phyloP scores from a whole-genome alignment of 164 flowering plant species.

The Piper betle region DNA sequence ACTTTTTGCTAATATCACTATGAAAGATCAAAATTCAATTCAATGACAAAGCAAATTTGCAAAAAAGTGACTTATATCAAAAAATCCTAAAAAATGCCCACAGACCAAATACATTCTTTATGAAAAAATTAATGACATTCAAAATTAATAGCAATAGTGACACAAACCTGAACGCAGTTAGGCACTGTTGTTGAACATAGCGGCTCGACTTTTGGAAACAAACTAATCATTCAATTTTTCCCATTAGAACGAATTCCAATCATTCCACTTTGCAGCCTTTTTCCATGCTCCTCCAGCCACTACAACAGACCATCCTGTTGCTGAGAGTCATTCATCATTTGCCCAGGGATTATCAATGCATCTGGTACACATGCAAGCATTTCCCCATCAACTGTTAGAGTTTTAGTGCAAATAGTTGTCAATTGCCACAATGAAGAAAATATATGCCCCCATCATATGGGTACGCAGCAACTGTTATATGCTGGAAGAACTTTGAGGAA shows the following conservation, averaged over 20 bases:
- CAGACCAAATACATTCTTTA: too few species aligned
- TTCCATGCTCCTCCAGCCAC: constrained; percentile 88
- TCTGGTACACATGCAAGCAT: constrained; percentile 81
- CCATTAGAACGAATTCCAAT: constrained; percentile 37
- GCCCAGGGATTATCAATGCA: constrained; percentile 28
- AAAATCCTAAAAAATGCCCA: too few species aligned
- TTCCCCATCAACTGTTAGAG: constrained; percentile 40
- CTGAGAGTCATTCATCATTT: constrained; percentile 19
- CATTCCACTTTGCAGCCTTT: constrained; percentile 60
- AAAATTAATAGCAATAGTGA: too few species aligned
- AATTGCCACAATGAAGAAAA: constrained; percentile 56
- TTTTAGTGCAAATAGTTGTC: constrained; percentile 78
- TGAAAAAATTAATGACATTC: too few species aligned
- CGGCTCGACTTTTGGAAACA: constrained; percentile 60
- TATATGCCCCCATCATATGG: constrained; percentile 40
- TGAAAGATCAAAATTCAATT: too few species aligned
- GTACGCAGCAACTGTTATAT: constrained; percentile 51
- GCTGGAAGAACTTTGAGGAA: constrained; percentile 25
- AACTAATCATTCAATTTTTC: constrained; percentile 32
- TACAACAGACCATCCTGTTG: constrained; percentile 75
- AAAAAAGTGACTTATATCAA: too few species aligned
- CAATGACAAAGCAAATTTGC: too few species aligned
- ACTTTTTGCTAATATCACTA: too few species aligned
- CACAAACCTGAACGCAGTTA: constrained; percentile 60
- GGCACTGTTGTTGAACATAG: constrained; percentile 63